These are phyloP conservation scores for Dendrobium chrysotoxum DNA, from an alignment of 106 monocot species.

Conservation along the genomic window DNA sequence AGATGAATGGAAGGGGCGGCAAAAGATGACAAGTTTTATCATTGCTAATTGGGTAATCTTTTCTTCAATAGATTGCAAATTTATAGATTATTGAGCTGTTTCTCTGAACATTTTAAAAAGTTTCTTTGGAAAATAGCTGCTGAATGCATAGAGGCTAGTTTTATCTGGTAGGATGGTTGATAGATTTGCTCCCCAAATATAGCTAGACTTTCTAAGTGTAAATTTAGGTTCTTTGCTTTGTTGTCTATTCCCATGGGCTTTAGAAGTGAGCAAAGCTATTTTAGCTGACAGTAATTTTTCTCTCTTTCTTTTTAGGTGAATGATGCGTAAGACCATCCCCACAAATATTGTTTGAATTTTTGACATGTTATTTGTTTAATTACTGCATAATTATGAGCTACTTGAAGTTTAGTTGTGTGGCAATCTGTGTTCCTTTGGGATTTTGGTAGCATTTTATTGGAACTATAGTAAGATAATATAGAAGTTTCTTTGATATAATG, in stretches of 20 bases:
- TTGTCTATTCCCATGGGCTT: background rate
- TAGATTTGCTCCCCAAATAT: too few relatives aligned
- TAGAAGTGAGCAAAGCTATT: background rate
- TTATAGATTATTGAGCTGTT: too few relatives aligned
- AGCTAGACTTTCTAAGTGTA: background rate
- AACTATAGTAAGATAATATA: too few relatives aligned
- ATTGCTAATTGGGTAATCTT: background rate
- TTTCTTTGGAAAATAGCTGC: too few relatives aligned
- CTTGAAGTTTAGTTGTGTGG: too few relatives aligned
- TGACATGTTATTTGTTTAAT: background rate
- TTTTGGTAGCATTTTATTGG: background rate
- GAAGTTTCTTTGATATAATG: too few relatives aligned
- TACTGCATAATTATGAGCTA: background rate
- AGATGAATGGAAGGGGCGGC: background rate
- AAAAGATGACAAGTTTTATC: background rate
- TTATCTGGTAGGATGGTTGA: too few relatives aligned
- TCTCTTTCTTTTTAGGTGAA: background rate
- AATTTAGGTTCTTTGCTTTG: background rate
- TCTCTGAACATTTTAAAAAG: too few relatives aligned
- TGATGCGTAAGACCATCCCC: background rate
- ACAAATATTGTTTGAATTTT: background rate
- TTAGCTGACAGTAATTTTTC: background rate
- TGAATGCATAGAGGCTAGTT: too few relatives aligned
- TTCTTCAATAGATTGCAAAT: background rate
- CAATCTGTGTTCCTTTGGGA: too few relatives aligned